These are phyloP conservation scores for Canavalia ensiformis DNA, from an alignment of 306 rosid species.

Conservation along the genomic window DNA sequence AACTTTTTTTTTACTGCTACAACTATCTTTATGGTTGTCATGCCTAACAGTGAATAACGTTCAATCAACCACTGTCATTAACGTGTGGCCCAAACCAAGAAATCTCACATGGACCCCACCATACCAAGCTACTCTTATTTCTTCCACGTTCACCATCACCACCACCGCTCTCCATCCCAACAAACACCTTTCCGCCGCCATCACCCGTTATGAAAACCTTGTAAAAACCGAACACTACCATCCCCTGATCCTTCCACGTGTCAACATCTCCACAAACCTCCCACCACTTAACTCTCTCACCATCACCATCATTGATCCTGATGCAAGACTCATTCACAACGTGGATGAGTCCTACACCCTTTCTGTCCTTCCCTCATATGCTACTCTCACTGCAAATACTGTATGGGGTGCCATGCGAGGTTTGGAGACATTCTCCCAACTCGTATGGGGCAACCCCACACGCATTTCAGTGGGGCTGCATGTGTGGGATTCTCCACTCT, in stretches of 20 bases:
- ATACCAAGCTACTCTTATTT: slow-evolving; percentile 55
- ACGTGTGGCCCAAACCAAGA: slow-evolving; percentile 86
- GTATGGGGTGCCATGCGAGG: slow-evolving; percentile 92
- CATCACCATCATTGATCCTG: slow-evolving; percentile 51
- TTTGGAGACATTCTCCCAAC: slow-evolving; percentile 84
- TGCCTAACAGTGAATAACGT: neutral
- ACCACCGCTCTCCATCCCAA: slow-evolving; percentile 52
- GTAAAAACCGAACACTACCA: slow-evolving; percentile 70
- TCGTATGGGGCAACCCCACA: slow-evolving; percentile 70
- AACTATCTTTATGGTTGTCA: neutral
- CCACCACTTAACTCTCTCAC: slow-evolving; percentile 60
- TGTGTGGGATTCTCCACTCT: slow-evolving; percentile 73
- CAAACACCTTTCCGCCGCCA: slow-evolving; percentile 66
- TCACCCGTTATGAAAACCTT: slow-evolving; percentile 64
- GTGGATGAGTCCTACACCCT: slow-evolving; percentile 83
- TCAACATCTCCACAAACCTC: slow-evolving; percentile 49
- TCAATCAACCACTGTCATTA: slow-evolving; percentile 32
- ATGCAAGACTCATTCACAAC: slow-evolving; percentile 62
- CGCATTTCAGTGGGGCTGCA: slow-evolving; percentile 59
- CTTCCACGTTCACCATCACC: slow-evolving; percentile 70
- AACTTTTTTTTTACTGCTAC: neutral
- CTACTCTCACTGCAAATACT: slow-evolving; percentile 58
- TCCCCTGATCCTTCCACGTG: slow-evolving; percentile 57
- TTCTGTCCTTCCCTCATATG: slow-evolving; percentile 47
- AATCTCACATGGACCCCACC: slow-evolving; percentile 71